Evolutionary conservation across 495 filamentous ascomycete species (phyloP).

Genomic region (Lophiostoma macrostomum): DNA sequence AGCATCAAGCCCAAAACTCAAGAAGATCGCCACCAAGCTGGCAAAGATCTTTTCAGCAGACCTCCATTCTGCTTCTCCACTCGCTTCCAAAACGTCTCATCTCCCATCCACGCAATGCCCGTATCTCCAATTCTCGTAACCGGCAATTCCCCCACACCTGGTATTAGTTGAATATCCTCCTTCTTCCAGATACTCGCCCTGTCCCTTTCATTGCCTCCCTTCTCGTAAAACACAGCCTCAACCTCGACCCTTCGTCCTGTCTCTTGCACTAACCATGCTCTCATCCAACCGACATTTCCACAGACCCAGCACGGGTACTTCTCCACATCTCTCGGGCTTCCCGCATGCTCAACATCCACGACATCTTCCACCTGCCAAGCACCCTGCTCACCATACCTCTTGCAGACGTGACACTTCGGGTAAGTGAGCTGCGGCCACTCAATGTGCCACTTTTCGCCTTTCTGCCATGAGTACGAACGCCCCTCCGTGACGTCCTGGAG

Average conservation of each 20-base stretch:
- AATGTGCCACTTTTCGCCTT: conserved; percentile 1
- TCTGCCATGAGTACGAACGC: conserved; percentile 1
- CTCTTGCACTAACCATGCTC: not conserved
- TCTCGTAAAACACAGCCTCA: not conserved
- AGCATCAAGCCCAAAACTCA: no score
- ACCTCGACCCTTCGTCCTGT: not conserved
- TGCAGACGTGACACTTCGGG: no score
- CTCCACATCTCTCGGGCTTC: not conserved
- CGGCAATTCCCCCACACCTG: no score
- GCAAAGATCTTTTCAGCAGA: no score
- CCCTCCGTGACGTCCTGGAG: not conserved
- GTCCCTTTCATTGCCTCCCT: not conserved
- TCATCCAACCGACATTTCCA: not conserved
- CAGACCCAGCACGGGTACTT: not conserved
- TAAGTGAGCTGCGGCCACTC: conserved; percentile 8
- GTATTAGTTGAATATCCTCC: no score
- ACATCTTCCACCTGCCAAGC: no score
- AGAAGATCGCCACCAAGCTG: no score
- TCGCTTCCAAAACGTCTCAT: no score
- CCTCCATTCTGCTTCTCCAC: no score
- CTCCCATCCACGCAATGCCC: no score
- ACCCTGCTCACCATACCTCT: no score
- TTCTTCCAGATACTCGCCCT: not conserved
- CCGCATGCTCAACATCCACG: not conserved
- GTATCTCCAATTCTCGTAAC: no score